Base-by-base conservation (phyloP, 116 monocot genomes). In the Posidonia oceanica region DNA sequence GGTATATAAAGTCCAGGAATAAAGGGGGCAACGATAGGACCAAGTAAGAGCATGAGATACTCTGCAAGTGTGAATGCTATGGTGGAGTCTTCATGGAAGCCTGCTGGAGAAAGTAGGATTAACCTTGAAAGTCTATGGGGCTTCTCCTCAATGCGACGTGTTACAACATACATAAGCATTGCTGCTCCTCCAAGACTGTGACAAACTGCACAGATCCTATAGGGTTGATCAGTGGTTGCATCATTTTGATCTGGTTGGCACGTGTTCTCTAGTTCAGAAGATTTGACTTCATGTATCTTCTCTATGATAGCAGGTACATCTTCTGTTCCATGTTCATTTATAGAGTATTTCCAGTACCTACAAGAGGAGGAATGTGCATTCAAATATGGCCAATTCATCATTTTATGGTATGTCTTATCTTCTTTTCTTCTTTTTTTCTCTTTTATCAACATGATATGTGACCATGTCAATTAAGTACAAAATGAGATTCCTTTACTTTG, bases 341-440 rank as follows among this genome's bases (percentile, higher is more conserved):
- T 83, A 8, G 97, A 98, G 60, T 98, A 98, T 76, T 69, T 89
- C 97, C 97, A 98, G 69, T 97, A 97, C 80, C 97, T 97, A 80
- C 42, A 62, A 51, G 36, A 61, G 36, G 69, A 29, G 20, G 10
- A 60, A 60, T 3, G 42, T 11, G 14, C 16, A 18, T 44, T 60
- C 44, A n/a, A 18, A 60, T 22, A 66, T 4, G 11, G n/a, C n/a
- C n/a, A 12, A 11, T 61, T 61, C 7, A 8, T 61, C 22, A 61
- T 61, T 61, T 29, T 61, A 13, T 3, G 4, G 11, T 21, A 61
- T 29, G 13, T 7, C 7, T 36, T 61, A 13, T 7, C 7, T 36
- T 29, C 23, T 61, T 21, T 4, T 29, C 21, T 14, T 29, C 13
- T 0, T 8, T 61, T 22, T 1, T 29, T 29, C 23, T 23, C 21